Conservation (phyloP, 371 early-diverging fungal genomes). For the Mucor indicus region DNA sequence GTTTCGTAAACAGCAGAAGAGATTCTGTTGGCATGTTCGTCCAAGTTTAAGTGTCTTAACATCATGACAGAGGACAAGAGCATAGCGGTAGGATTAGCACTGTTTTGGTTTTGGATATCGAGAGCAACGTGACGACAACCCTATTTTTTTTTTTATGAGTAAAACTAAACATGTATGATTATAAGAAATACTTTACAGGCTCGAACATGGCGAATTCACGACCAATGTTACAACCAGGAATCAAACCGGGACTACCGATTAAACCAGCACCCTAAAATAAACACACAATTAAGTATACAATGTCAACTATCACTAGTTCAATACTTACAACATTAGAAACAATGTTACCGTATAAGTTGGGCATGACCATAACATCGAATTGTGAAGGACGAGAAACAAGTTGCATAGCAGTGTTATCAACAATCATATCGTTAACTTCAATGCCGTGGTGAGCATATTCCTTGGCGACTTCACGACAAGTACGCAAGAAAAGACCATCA, state of each 20-base stretch:
- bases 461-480: constrained; percentile 90
- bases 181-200: constrained; percentile 48
- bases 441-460: constrained; percentile 86
- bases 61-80: constrained; percentile 87
- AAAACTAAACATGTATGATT: neutral
- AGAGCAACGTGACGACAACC: constrained; percentile 95
- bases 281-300: neutral
- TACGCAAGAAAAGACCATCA: constrained; percentile 95
- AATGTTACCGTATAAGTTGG: constrained; percentile 98
- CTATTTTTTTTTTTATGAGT: constrained; percentile 11
- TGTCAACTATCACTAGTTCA: neutral
- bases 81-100: constrained; percentile 93
- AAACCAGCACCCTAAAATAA: constrained; percentile 89
- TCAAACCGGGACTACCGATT: constrained; percentile 93
- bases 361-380: constrained; percentile 97
- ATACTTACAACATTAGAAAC: constrained; percentile 78
- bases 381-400: constrained; percentile 94
- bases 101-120: constrained; percentile 90
- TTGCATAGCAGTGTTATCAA: constrained; percentile 98
- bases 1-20: constrained; percentile 62
- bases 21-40: constrained; percentile 82
- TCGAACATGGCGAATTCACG: constrained; percentile 95
- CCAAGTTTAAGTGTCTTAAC: constrained; percentile 88
- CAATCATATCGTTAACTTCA: constrained; percentile 95
- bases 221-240: constrained; percentile 95